These are phyloP conservation scores for Ogataea hybrid DNA, from an alignment of 1,139 yeast species.

Conservation along the genomic window DNA sequence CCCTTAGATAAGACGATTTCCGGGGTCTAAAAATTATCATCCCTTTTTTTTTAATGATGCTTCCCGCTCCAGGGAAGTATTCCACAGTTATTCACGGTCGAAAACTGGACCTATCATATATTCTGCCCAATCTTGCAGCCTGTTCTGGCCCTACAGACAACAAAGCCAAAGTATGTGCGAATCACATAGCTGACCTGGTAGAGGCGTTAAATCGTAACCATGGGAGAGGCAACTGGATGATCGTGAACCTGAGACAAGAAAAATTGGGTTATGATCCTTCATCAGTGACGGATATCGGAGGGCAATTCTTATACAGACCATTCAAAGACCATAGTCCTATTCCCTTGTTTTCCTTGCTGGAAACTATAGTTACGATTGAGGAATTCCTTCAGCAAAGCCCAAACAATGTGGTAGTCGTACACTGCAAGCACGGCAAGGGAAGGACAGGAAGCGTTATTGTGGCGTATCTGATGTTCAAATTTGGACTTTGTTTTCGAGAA, in stretches of 20 bases:
- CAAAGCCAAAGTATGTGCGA: constrained; percentile 46
- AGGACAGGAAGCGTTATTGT: constrained; percentile 78
- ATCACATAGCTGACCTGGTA: constrained; percentile 51
- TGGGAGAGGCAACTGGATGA: constrained; percentile 55
- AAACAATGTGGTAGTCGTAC: constrained; percentile 63
- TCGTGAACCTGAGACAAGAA: constrained; percentile 74
- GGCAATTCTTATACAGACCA: constrained; percentile 41
- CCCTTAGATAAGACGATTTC: constrained; percentile 2
- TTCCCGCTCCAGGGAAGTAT: constrained; percentile 3
- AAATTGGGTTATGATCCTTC: constrained; percentile 46
- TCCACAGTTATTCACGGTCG: neutral
- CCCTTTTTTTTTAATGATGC: constrained; percentile 3
- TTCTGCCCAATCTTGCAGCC: constrained; percentile 46
- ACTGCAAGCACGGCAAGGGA: constrained; percentile 93
- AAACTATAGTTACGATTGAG: constrained; percentile 46
- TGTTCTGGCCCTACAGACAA: constrained; percentile 64
- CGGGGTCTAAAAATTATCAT: neutral
- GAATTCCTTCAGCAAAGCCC: constrained; percentile 29
- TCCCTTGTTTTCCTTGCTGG: constrained; percentile 49
- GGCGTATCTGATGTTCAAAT: constrained; percentile 60
- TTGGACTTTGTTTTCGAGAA: constrained; percentile 37
- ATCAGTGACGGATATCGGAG: constrained; percentile 34
- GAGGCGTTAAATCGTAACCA: constrained; percentile 49
- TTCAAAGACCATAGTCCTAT: constrained; percentile 84
- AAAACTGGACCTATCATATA: constrained; percentile 59